phyloP scores from a whole-genome alignment of 805 yeast species.

The Metschnikowia vanudenii region DNA sequence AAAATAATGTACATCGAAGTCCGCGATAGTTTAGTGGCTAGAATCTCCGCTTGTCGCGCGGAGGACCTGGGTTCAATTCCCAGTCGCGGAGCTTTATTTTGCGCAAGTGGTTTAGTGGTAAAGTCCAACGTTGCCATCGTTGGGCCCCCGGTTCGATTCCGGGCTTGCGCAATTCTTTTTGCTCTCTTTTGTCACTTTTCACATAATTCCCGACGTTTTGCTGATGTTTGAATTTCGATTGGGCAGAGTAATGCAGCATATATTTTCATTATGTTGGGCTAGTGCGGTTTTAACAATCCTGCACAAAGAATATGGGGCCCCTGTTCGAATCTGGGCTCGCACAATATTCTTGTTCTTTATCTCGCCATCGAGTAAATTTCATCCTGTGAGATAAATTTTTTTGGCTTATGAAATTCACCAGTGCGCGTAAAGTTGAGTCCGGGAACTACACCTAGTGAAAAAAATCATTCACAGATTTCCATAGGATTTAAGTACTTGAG shows the following conservation, averaged over 20 bases:
- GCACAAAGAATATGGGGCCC: no score
- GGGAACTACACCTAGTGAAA: conserved; percentile 2
- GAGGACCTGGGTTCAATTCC: conserved; percentile 26
- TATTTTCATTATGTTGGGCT: no score
- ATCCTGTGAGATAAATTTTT: not conserved
- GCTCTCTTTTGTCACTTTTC: no score
- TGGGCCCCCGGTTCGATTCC: conserved; percentile 27
- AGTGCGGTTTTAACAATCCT: no score
- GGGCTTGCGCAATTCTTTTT: conserved; percentile 23
- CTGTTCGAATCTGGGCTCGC: no score
- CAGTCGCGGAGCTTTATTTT: conserved; percentile 21
- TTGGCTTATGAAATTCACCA: not conserved
- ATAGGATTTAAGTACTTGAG: not conserved
- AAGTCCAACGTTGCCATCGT: conserved; percentile 26
- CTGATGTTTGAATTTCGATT: no score
- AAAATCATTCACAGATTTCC: conserved; percentile 3
- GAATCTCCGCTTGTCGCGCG: conserved; percentile 26
- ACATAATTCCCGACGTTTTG: no score
- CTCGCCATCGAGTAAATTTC: no score
- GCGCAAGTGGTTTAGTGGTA: conserved; percentile 26
- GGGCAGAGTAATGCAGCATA: no score
- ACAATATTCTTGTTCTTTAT: no score
- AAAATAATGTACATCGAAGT: no score
- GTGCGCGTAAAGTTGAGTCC: conserved; percentile 6
- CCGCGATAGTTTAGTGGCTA: conserved; percentile 25